Evolutionary conservation across 1,284 basidiomycete genomes (phyloP), one percentile per base, ranked within the genome.

Genomic region (Naganishia albida): DNA sequence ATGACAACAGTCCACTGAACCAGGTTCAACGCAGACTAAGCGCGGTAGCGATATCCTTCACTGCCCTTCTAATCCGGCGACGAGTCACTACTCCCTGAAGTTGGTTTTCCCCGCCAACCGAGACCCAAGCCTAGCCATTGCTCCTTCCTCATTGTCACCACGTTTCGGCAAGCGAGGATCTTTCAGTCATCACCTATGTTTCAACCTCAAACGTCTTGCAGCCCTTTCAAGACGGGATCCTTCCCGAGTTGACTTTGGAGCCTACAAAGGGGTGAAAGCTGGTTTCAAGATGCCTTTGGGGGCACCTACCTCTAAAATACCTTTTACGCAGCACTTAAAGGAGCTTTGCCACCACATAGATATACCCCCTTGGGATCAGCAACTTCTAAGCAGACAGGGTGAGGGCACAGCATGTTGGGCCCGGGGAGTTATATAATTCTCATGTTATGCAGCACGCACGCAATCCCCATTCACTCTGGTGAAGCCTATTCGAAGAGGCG

Each of bases 281-380:
- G 46, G 30, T n/a, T 50, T 50, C 26, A 60, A 49, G 46, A 30
- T 20, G 23, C 30, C 15, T 38, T 26, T 6, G 18, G 46, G 23
- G 46, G 28, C 26, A 25, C 40, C 53, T 28, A 30, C 20, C 15
- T 18, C 30, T 23, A 49, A 20, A 49, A 50, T 60, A 38, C 46
- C 56, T 60, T 60, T 60, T 60, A 34, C 49, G 13, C 46, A 25
- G 8, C 16, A 51, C 43, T 20, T 43, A 52, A 62, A 62, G 60
- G 60, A 42, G 49, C 49, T 62, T 62, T 51, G 40, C 26, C 40
- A 53, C 50, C 42, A 13, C 30, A 23, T 18, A 16, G 13, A 34
- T 53, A 43, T 40, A 42, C 60, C 50, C n/a, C 60, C 51, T 52
- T 62, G 39, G 39, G 51, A 62, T 53, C 40, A 23, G 42, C 60